Conservation (phyloP, 2,329 filamentous ascomycete genomes). For the Ophiosphaerella narmari region DNA sequence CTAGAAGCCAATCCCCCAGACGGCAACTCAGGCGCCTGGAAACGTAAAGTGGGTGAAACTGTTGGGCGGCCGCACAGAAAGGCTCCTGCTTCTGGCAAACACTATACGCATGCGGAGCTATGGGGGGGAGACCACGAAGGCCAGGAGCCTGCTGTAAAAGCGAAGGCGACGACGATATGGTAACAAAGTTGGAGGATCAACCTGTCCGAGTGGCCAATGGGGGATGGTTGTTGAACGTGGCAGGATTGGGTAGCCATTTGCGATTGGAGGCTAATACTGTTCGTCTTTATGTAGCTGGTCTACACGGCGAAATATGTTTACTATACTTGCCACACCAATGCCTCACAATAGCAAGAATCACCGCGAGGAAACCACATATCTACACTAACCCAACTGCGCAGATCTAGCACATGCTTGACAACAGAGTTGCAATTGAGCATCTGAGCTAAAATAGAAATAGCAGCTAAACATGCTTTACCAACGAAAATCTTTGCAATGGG, state of each 20-base stretch:
- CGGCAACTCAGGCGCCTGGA: not conserved
- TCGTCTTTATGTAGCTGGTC: slow-evolving; percentile 1
- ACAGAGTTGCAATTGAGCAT: not conserved
- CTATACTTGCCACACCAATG: not conserved
- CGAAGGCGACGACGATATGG: not conserved
- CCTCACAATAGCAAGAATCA: not conserved
- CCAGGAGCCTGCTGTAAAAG: not conserved
- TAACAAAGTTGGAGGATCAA: slow-evolving; percentile 5
- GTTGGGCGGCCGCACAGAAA: slow-evolving; percentile 2
- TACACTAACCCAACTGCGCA: too few species aligned
- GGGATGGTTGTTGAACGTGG: not conserved
- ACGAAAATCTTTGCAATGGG: not conserved
- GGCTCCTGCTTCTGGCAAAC: slow-evolving; percentile 12
- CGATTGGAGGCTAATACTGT: slow-evolving; percentile 8
- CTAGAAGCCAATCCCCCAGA: not conserved
- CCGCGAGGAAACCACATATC: too few species aligned
- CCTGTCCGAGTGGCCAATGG: not conserved
- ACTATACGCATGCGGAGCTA: slow-evolving; percentile 36
- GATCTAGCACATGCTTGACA: too few species aligned
- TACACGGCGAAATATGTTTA: not conserved
- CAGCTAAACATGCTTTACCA: slow-evolving; percentile 12
- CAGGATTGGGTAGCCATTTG: slow-evolving; percentile 11
- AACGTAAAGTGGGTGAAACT: not conserved
- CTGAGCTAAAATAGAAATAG: slow-evolving; percentile 3
- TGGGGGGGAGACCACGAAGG: slow-evolving; percentile 21